Conservation (phyloP, 345 rosid genomes). For the Brassica juncea region DNA sequence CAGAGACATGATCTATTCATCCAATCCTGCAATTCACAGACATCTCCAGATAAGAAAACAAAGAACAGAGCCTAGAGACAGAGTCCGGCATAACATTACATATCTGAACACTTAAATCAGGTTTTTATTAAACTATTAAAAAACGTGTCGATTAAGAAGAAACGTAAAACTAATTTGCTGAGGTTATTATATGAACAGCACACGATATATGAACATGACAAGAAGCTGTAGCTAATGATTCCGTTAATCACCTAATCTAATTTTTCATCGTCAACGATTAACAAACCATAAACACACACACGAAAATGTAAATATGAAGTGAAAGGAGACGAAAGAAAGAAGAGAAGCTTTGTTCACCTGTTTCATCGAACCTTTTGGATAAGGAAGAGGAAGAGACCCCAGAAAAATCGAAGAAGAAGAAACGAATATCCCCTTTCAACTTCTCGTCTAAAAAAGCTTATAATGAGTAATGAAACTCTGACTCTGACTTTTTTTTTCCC, state of each 20-base stretch:
- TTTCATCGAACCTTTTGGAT: slow-evolving; percentile 30
- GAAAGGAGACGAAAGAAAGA: background rate
- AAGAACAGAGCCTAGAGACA: slow-evolving; percentile 16
- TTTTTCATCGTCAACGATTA: background rate
- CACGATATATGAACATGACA: background rate
- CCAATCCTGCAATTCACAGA: slow-evolving; percentile 37
- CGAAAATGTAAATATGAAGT: background rate
- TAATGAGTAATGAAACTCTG: background rate
- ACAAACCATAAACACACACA: background rate
- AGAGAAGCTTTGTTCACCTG: slow-evolving; percentile 24
- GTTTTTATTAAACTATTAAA: background rate
- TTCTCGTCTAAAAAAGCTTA: background rate
- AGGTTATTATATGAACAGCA: background rate
- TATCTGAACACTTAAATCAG: background rate
- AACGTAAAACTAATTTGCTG: background rate
- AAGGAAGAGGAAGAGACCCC: slow-evolving; percentile 32
- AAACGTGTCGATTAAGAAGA: background rate
- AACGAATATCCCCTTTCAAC: slow-evolving; percentile 32
- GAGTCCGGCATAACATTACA: background rate
- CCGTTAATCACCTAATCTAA: background rate
- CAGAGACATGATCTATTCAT: slow-evolving; percentile 61
- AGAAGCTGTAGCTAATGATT: background rate
- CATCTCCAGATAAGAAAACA: background rate
- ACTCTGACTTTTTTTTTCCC: background rate
- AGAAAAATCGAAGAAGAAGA: slow-evolving; percentile 1